Evolutionary conservation across 257 asterid species (phyloP), one percentile per base, ranked within the genome.

Genomic region (Leptodermis oblonga): DNA sequence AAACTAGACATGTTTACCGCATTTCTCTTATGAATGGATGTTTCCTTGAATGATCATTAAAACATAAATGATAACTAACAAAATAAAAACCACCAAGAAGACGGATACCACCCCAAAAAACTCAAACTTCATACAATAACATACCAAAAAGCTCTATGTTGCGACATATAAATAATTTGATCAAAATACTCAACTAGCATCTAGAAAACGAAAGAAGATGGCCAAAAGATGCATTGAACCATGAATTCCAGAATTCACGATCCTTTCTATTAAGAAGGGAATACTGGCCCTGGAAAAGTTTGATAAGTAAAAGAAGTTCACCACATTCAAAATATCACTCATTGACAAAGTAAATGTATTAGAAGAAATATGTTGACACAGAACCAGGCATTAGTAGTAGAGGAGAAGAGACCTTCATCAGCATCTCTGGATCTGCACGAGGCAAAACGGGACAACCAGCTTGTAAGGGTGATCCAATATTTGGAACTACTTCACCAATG

Each of bases 391-490:
- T 58, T 10, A 52, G 17, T 53, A 58, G 52, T 23, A 14, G 36
- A 65, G 69, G 34, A 58, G 75, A 54, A 64, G 15, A 58, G 59
- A 94, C 99, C 99, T 89, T 94, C 73, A 91, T 68, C 66, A 91
- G 30, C 81, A 85, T 86, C 43, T 94, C 99, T 6, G 82, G 90
- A 83, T 94, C 99, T 33, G 88, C 73, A 70, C 96, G 97, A 46
- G 96, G 78, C 80, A 90, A 69, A 68, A 84, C 90, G 14, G 93
- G 75, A 73, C 89, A 74, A 67, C 96, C 92, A 71, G 82, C 92
- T 85, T 87, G 99, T 79, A 88, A 74, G 11, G 97, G 87, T 33
- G 96, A 91, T 51, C 88, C 93, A 25, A 90, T 87, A 73, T 88
- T 92, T 46, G 92, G 89, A 74, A 85, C 88, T 28, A 84, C 86